phyloP scores from a whole-genome alignment of 495 filamentous ascomycete species.

The Pseudomonodictys pantanalensis region DNA sequence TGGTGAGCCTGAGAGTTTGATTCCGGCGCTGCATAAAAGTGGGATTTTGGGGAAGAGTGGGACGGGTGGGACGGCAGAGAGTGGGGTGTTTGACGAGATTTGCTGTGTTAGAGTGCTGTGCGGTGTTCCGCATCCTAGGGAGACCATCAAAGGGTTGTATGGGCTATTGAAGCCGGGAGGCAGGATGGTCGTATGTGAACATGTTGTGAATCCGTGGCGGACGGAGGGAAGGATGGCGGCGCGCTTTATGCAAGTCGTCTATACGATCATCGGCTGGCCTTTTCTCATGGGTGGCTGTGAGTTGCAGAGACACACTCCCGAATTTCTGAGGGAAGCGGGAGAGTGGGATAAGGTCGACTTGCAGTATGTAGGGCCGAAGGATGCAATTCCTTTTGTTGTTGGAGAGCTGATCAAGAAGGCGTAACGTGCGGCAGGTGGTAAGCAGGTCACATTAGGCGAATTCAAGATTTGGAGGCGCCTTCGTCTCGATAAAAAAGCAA shows the following conservation, averaged over 20 bases:
- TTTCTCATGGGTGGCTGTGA: slow-evolving; percentile 41
- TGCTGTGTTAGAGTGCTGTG: slow-evolving; percentile 44
- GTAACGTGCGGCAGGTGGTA: not conserved
- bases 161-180: slow-evolving; percentile 44
- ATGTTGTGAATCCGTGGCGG: slow-evolving; percentile 40
- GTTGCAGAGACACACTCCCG: slow-evolving; percentile 36
- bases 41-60: slow-evolving; percentile 29
- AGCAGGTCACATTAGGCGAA: too few species aligned
- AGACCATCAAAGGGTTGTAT: slow-evolving; percentile 39
- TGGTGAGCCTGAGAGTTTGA: slow-evolving; percentile 38
- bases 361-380: slow-evolving; percentile 19
- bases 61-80: slow-evolving; percentile 9
- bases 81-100: slow-evolving; percentile 41
- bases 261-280: slow-evolving; percentile 35
- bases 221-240: slow-evolving; percentile 27
- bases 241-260: slow-evolving; percentile 31
- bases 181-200: slow-evolving; percentile 43
- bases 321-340: slow-evolving; percentile 27
- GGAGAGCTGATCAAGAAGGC: slow-evolving; percentile 32
- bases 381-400: slow-evolving; percentile 31
- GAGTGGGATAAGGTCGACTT: slow-evolving; percentile 34
- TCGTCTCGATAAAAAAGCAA: too few species aligned
- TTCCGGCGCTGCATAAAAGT: slow-evolving; percentile 33
- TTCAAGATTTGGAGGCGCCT: too few species aligned
- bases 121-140: slow-evolving; percentile 36